Evolutionary conservation across 345 rosid genomes (phyloP).

Genomic region (Murraya paniculata): DNA sequence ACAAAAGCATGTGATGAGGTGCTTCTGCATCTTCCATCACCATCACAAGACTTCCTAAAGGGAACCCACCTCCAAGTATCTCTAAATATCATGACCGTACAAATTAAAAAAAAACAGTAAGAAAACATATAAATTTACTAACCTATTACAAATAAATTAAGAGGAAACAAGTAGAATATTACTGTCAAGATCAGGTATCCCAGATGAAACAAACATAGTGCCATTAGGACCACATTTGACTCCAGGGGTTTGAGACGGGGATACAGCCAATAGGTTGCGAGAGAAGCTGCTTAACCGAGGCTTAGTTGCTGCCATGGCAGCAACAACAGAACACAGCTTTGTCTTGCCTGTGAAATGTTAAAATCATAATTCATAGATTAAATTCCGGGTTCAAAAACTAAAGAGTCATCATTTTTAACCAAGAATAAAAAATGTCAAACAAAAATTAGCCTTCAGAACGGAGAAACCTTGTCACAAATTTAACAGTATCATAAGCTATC

Average conservation of each 20-base stretch:
- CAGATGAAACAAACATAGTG: constrained; percentile 65
- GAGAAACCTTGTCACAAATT: not conserved
- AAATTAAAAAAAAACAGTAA: constrained; percentile 12
- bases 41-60: constrained; percentile 84
- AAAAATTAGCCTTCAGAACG: not conserved
- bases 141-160: not conserved
- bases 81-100: constrained; percentile 31
- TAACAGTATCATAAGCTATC: not conserved
- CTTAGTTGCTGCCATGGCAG: constrained; percentile 60
- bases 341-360: not conserved
- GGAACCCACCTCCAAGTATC: constrained; percentile 81
- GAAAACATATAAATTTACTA: not conserved
- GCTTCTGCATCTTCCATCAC: constrained; percentile 98
- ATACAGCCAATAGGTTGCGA: constrained; percentile 46
- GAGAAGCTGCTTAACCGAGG: constrained; percentile 79
- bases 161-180: constrained; percentile 16
- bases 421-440: no score
- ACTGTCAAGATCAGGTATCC: constrained; percentile 93
- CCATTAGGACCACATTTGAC: constrained; percentile 84
- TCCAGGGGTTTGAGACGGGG: constrained; percentile 55
- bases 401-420: not conserved
- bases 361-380: not conserved
- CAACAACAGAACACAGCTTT: not conserved
- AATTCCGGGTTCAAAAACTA: not conserved
- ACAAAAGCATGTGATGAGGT: constrained; percentile 92